Evolutionary conservation across 495 filamentous ascomycete species (phyloP).

Genomic region (Neurospora terricola): DNA sequence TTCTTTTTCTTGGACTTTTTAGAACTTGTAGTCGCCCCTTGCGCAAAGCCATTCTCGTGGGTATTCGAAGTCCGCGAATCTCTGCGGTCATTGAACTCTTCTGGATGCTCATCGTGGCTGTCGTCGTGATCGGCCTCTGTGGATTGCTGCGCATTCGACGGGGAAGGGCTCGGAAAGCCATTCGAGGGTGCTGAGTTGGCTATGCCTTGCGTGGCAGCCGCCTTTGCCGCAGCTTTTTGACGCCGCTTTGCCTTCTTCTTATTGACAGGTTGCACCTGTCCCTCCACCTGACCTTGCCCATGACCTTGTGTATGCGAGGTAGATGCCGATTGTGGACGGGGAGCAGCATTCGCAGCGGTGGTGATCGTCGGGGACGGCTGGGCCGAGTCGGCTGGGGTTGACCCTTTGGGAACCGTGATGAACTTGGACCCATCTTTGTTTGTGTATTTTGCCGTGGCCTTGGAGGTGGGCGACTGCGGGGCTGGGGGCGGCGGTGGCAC

Average conservation of each 20-base stretch:
- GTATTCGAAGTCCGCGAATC: neutral
- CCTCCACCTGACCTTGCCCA: slow-evolving; percentile 4
- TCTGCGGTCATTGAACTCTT: slow-evolving; percentile 3
- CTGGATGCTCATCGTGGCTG: slow-evolving; percentile 15
- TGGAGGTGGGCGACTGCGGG: slow-evolving; percentile 29
- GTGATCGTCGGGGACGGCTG: slow-evolving; percentile 37
- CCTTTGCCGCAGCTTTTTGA: slow-evolving; percentile 65
- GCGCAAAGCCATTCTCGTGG: slow-evolving; percentile 8
- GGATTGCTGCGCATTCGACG: slow-evolving; percentile 20
- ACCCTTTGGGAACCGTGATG: slow-evolving; percentile 54
- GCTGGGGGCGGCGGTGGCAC: slow-evolving; percentile 23
- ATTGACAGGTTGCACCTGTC: slow-evolving; percentile 50
- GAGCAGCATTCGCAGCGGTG: slow-evolving; percentile 20
- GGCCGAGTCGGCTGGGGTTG: slow-evolving; percentile 38
- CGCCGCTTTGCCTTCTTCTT: slow-evolving; percentile 88
- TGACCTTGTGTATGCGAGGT: neutral
- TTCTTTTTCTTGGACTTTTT: slow-evolving; percentile 62
- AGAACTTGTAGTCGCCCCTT: slow-evolving; percentile 16
- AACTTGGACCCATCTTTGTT: slow-evolving; percentile 62
- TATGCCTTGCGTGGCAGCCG: slow-evolving; percentile 39
- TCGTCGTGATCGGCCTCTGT: slow-evolving; percentile 20
- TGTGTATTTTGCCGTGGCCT: slow-evolving; percentile 45
- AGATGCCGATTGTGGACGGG: slow-evolving; percentile 13
- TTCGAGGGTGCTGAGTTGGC: slow-evolving; percentile 24
- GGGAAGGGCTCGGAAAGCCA: slow-evolving; percentile 28